Conservation (phyloP, 306 rosid species). For the Benincasa hispida region DNA sequence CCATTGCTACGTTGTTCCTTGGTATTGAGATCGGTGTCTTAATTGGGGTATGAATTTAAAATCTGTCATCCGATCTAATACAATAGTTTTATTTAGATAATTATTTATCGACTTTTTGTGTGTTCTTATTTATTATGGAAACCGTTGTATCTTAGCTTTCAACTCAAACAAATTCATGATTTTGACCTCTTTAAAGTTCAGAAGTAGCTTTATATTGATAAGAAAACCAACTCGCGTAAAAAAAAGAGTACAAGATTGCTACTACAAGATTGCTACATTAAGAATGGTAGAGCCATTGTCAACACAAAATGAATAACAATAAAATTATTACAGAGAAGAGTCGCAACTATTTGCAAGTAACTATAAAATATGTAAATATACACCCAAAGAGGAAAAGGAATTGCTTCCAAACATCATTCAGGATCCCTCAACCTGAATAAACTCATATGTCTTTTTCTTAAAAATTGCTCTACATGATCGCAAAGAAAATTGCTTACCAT, state of each 20-base stretch:
- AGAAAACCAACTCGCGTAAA: not conserved
- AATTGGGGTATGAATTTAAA: conserved; percentile 62
- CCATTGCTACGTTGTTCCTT: conserved; percentile 64
- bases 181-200: not conserved
- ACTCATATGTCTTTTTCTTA: not conserved
- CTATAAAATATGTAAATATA: not conserved
- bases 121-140: conserved; percentile 1
- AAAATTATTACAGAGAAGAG: not conserved
- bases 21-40: conserved; percentile 97
- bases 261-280: too few relatives aligned
- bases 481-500: not conserved
- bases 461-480: not conserved
- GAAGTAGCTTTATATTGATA: not conserved
- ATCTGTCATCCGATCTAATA: not conserved
- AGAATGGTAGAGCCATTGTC: not conserved
- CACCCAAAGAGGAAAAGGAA: not conserved
- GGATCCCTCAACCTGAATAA: not conserved
- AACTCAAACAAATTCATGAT: not conserved
- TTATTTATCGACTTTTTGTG: not conserved
- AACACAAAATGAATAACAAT: not conserved
- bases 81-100: not conserved
- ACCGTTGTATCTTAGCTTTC: not conserved
- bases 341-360: not conserved
- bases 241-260: too few relatives aligned
- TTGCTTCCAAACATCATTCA: not conserved